Percentiles rank a stretch among this genome's conserved stretches.
These are phyloP conservation scores for Magnaporthiopsis rhizophila DNA, from an alignment of 2,329 filamentous ascomycete genomes.

Conservation along the genomic window DNA sequence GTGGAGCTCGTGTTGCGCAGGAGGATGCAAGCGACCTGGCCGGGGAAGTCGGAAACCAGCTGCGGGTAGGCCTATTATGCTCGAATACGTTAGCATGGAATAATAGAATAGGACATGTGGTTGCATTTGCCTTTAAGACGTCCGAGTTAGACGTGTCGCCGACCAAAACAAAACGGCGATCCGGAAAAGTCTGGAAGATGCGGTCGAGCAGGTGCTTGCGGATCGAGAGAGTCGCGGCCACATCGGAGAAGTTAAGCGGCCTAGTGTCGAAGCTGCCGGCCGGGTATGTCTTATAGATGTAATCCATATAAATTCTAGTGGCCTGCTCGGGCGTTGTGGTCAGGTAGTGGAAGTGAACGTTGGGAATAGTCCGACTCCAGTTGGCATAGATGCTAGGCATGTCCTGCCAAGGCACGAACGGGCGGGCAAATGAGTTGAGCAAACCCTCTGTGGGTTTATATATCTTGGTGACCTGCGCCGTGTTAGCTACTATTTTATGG, in stretches of 20 bases:
- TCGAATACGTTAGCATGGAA: no score
- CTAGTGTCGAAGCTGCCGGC: slow-evolving; percentile 70
- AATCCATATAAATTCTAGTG: slow-evolving; percentile 71
- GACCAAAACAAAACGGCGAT: slow-evolving; percentile 67
- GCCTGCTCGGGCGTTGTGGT: slow-evolving; percentile 74
- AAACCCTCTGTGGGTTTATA: slow-evolving; percentile 68
- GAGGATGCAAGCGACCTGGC: slow-evolving; percentile 70
- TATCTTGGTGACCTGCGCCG: slow-evolving; percentile 52
- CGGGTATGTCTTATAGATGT: slow-evolving; percentile 72
- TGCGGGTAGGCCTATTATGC: slow-evolving; percentile 41
- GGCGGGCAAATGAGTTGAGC: slow-evolving; percentile 66
- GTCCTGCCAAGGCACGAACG: slow-evolving; percentile 66
- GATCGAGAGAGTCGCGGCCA: slow-evolving; percentile 62
- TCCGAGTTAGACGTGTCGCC: slow-evolving; percentile 72
- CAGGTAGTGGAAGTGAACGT: slow-evolving; percentile 74
- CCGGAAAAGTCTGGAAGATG: slow-evolving; percentile 66
- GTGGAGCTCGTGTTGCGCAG: slow-evolving; percentile 67
- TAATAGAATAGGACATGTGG: no score
- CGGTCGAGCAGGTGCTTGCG: slow-evolving; percentile 62
- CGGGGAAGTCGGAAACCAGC: slow-evolving; percentile 57
- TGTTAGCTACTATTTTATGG: no score
- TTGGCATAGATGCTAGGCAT: slow-evolving; percentile 75
- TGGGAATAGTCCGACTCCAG: slow-evolving; percentile 56
- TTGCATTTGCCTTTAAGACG: slow-evolving; percentile 47
- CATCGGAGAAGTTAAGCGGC: slow-evolving; percentile 72